Percentiles rank a stretch among this genome's conserved stretches.
phyloP scores from a whole-genome alignment of 805 yeast species.

The Candida jianshihensis region DNA sequence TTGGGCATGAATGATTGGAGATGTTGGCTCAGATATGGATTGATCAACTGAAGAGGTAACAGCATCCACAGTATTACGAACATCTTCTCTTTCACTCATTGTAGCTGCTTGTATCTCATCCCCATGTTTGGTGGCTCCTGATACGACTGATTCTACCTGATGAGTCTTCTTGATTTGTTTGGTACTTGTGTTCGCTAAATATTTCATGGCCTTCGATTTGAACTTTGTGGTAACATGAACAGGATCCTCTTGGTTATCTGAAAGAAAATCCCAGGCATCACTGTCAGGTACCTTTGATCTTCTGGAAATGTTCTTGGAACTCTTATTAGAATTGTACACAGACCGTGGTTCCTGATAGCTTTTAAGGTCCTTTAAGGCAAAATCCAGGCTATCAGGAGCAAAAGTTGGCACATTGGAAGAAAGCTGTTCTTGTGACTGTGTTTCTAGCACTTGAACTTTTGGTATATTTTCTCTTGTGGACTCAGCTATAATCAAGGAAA shows the following conservation, averaged over 20 bases:
- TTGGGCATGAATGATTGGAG: slow-evolving; percentile 13
- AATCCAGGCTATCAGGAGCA: slow-evolving; percentile 9
- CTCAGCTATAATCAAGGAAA: slow-evolving; percentile 15
- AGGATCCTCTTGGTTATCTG: slow-evolving; percentile 5
- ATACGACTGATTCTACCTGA: not conserved
- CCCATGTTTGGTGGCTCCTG: too few species aligned
- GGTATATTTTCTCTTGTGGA: slow-evolving; percentile 5
- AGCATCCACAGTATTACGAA: too few species aligned
- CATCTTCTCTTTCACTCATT: too few species aligned
- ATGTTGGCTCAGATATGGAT: slow-evolving; percentile 11
- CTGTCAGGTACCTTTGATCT: not conserved
- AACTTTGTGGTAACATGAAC: not conserved
- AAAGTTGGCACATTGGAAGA: not conserved
- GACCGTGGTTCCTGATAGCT: not conserved
- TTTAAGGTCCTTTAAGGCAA: slow-evolving; percentile 1
- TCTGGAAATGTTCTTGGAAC: too few species aligned
- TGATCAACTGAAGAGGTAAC: slow-evolving; percentile 5
- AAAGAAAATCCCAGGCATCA: slow-evolving; percentile 21
- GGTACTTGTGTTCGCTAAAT: not conserved
- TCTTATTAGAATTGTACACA: too few species aligned
- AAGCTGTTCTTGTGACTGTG: not conserved
- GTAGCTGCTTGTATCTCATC: too few species aligned
- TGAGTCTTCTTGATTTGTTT: not conserved
- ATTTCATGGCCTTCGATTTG: slow-evolving; percentile 8
- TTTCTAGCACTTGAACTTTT: slow-evolving; percentile 2